A percentile compares a stretch with the other conserved stretches of the same genome.
Conservation (phyloP, 2,329 filamentous ascomycete genomes). For the Elsinoe necatrix region DNA sequence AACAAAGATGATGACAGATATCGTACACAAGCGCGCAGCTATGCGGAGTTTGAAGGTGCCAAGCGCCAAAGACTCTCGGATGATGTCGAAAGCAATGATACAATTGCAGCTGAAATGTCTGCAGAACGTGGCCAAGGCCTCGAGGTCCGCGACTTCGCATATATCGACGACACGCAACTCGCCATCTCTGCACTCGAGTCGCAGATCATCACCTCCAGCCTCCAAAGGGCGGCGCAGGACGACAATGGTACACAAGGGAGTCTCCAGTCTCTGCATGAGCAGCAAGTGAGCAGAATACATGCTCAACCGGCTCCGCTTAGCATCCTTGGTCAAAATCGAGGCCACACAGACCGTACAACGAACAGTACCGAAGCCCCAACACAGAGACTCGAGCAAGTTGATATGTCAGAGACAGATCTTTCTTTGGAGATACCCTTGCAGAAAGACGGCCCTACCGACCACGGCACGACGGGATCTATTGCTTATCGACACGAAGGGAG, state of each 20-base stretch:
- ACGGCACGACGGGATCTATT: not conserved
- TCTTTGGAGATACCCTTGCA: not conserved
- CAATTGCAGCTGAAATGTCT: not conserved
- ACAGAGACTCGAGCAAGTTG: not conserved
- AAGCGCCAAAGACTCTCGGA: not conserved
- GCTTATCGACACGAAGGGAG: not conserved
- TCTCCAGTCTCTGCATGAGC: not conserved
- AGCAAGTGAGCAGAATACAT: not conserved
- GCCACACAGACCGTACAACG: not conserved
- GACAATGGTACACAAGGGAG: not conserved
- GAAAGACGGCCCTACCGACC: not conserved
- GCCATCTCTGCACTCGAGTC: conserved; percentile 35
- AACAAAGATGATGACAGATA: conserved; percentile 36
- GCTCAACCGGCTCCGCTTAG: not conserved
- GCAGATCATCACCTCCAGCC: conserved; percentile 30
- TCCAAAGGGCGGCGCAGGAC: not conserved
- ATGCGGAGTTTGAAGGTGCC: conserved; percentile 30
- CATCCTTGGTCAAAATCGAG: not conserved
- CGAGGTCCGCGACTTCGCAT: conserved; percentile 8
- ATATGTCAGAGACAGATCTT: conserved; percentile 17
- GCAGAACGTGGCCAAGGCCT: not conserved
- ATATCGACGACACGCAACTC: conserved; percentile 38
- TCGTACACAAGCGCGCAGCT: conserved; percentile 33
- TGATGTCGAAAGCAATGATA: not conserved
- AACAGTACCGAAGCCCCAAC: conserved; percentile 4